Evolutionary conservation across 805 yeast genomes (phyloP).

Genomic region (Saccharomyces paradoxus): DNA sequence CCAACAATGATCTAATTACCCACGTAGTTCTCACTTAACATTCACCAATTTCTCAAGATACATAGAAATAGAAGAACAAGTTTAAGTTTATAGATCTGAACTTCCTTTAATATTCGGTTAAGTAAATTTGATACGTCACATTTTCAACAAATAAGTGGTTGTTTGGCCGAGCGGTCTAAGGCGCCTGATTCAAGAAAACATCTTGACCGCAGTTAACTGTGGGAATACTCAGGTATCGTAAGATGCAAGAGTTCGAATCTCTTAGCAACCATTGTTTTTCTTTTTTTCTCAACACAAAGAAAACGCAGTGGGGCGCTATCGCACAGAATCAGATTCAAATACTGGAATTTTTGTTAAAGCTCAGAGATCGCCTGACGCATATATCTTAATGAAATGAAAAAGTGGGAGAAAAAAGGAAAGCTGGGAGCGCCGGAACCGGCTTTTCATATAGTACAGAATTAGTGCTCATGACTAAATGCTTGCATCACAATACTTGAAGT

Average conservation of each 20-base stretch:
- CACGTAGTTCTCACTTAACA: too few relatives aligned
- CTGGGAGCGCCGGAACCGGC: neutral
- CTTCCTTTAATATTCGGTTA: too few relatives aligned
- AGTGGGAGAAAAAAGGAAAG: neutral
- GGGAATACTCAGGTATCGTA: conserved; percentile 13
- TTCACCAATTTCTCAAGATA: too few relatives aligned
- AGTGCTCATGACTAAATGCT: neutral
- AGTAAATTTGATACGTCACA: too few relatives aligned
- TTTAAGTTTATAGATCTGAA: too few relatives aligned
- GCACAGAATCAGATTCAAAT: neutral
- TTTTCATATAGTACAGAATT: neutral
- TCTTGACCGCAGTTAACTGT: conserved; percentile 3
- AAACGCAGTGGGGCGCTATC: too few relatives aligned
- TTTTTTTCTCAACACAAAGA: neutral
- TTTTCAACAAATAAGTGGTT: conserved; percentile 4
- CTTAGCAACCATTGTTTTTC: conserved; percentile 12
- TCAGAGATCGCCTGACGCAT: neutral
- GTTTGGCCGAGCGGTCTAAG: conserved; percentile 17
- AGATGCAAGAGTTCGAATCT: conserved; percentile 16
- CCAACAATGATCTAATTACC: too few relatives aligned
- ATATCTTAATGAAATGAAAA: neutral
- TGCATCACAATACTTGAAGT: neutral
- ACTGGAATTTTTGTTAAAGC: too few relatives aligned
- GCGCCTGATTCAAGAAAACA: conserved; percentile 12
- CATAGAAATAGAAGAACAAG: too few relatives aligned